These are phyloP conservation scores for Diaporthe sp. DNA, from an alignment of 2,329 filamentous ascomycete species.

Conservation along the genomic window DNA sequence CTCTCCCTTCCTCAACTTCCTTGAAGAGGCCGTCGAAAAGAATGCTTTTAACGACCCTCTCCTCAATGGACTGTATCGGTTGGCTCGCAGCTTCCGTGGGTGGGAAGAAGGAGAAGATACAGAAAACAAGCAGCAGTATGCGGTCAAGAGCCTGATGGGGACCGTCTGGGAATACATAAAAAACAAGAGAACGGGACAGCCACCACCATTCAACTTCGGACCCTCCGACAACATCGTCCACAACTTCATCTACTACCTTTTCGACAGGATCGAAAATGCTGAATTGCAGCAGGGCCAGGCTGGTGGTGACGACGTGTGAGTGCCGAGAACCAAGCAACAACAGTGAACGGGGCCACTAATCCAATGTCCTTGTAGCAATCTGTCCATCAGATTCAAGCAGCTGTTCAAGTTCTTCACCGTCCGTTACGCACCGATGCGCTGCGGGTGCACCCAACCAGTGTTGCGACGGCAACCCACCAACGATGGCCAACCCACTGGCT, in stretches of 20 bases:
- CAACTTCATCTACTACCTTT: background rate
- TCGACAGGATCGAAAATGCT: background rate
- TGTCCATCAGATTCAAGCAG: constrained; percentile 5
- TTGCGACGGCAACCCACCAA: background rate
- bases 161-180: background rate
- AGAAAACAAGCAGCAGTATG: background rate
- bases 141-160: background rate
- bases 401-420: background rate
- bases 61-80: background rate
- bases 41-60: background rate
- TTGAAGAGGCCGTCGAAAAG: background rate
- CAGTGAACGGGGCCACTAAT: background rate
- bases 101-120: rapidly evolving
- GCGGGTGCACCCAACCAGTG: background rate
- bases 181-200: background rate
- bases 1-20: constrained; percentile 8
- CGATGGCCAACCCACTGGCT: background rate
- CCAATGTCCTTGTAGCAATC: background rate
- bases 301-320: background rate
- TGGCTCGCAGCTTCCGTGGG: background rate
- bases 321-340: background rate
- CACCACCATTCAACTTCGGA: background rate
- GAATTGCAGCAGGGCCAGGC: background rate
- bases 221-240: background rate
- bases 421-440: background rate